A percentile compares a stretch with the other conserved stretches of the same genome.
These are phyloP conservation scores for Aspergillus phoenicis DNA, from an alignment of 2,329 filamentous ascomycete species.

Conservation along the genomic window DNA sequence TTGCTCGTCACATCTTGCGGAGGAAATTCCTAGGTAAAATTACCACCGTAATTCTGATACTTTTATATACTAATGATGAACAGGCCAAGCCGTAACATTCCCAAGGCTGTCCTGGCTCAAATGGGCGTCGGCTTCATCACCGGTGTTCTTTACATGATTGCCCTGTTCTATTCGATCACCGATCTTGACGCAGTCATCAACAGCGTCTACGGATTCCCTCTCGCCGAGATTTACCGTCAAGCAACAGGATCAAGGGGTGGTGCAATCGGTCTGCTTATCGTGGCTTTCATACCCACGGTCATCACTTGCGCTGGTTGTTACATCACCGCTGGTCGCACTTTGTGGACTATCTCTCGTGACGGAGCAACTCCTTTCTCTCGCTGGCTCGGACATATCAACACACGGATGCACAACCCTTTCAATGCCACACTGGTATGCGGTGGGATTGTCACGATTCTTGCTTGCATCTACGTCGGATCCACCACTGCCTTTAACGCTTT, in stretches of 20 bases:
- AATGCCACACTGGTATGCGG: slow-evolving; percentile 61
- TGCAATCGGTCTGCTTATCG: slow-evolving; percentile 60
- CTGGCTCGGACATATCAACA: slow-evolving; percentile 58
- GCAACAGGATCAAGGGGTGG: slow-evolving; percentile 53
- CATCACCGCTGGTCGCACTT: slow-evolving; percentile 63
- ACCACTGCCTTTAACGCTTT: slow-evolving; percentile 60
- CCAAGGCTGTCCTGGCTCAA: slow-evolving; percentile 55
- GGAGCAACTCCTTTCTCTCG: slow-evolving; percentile 60
- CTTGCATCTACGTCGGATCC: slow-evolving; percentile 60
- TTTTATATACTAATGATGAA: neutral
- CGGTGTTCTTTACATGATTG: slow-evolving; percentile 53
- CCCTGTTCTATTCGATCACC: slow-evolving; percentile 55
- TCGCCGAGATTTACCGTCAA: slow-evolving; percentile 53
- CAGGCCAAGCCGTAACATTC: slow-evolving; percentile 48
- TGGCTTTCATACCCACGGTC: slow-evolving; percentile 58
- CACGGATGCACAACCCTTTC: slow-evolving; percentile 60
- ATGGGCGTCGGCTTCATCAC: slow-evolving; percentile 51
- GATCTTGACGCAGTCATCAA: slow-evolving; percentile 33
- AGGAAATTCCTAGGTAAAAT: slow-evolving; percentile 59
- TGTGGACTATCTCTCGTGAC: slow-evolving; percentile 63
- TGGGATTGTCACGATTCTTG: slow-evolving; percentile 55
- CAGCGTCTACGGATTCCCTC: slow-evolving; percentile 45
- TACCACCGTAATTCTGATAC: neutral
- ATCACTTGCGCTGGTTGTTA: slow-evolving; percentile 58
- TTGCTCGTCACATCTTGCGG: slow-evolving; percentile 64